phyloP scores from a whole-genome alignment of 2,329 filamentous ascomycete genomes.

The Fusarium denticulatum region DNA sequence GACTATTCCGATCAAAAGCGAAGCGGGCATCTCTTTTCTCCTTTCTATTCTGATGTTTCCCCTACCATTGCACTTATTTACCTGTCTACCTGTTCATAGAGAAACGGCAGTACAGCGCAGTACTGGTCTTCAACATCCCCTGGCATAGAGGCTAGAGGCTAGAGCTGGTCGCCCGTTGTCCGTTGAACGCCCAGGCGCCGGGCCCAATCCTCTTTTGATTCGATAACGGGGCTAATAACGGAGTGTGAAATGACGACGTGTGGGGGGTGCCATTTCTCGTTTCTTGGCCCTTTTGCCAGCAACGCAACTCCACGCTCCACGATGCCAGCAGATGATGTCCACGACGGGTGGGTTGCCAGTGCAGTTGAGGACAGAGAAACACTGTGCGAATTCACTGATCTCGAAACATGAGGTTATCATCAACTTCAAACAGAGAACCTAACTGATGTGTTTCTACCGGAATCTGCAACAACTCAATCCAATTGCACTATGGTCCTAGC shows the following conservation, averaged over 20 bases:
- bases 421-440: not conserved
- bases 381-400: conserved; percentile 37
- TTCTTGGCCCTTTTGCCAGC: conserved; percentile 38
- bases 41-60: not conserved
- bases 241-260: conserved; percentile 44
- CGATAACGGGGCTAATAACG: conserved; percentile 43
- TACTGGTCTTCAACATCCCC: conserved; percentile 9
- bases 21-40: not conserved
- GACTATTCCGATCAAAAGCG: conserved; percentile 5
- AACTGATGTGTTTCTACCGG: not conserved
- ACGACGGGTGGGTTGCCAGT: conserved; percentile 42
- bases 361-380: conserved; percentile 26
- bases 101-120: not conserved
- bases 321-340: conserved; percentile 26
- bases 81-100: not conserved
- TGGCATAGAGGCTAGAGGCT: conserved; percentile 7
- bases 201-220: conserved; percentile 41
- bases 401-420: conserved; percentile 16
- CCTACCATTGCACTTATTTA: not conserved
- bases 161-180: conserved; percentile 34
- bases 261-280: conserved; percentile 39
- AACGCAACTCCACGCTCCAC: conserved; percentile 24
- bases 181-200: conserved; percentile 38
- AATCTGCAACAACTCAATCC: not conserved
- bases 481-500: not conserved